Base-by-base conservation (phyloP, 495 filamentous ascomycete genomes). In the Talaromyces ruber region DNA sequence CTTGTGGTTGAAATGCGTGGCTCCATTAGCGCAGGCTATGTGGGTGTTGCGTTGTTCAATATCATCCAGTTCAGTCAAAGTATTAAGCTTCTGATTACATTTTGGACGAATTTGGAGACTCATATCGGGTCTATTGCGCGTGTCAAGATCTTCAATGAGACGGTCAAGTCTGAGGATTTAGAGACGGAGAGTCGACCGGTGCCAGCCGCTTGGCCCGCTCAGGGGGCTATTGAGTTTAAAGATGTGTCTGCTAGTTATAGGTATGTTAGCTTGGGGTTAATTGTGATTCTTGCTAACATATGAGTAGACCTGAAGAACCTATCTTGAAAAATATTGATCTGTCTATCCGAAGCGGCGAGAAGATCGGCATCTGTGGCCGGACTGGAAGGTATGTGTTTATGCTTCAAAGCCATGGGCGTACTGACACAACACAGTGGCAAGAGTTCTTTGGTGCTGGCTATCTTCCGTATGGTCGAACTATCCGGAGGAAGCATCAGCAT, bases 21-120 rank as follows among this genome's bases (percentile, higher is more conserved):
- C 7, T 68, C 71, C 16, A 59, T 81, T 12, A 77, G 74, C 56
- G 76, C 76, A 4, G 82, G 79, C 4, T 81, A 76, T 54, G 75
- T 82, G 11, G 86, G 85, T 34, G 79, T 87, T 7, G 84, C 86
- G 0, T 64, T 87, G 12, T 64, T 82, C 28, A 85, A 85, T 63
- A 74, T 87, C 28, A 81, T 84, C n/a, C 64, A 75, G 18, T 84
- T 84, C 69, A 80, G 74, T 39, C 76, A 82, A 55, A 76, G 70
- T 54, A 73, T 84, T 63, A 79, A 79, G 63, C 68, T 80, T 4
- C 63, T 84, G 21, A 71, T 84, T 11, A 77, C 75, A n/a, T 80
- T 77, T 64, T 86, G 82, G 82, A 84, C 83, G 9, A 77, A 76
- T 59, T 71, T 86, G 28, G 83, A 85, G 56, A 85, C 81, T 4